Conservation (phyloP, 805 yeast species). For the Myxozyma mucilagina region DNA sequence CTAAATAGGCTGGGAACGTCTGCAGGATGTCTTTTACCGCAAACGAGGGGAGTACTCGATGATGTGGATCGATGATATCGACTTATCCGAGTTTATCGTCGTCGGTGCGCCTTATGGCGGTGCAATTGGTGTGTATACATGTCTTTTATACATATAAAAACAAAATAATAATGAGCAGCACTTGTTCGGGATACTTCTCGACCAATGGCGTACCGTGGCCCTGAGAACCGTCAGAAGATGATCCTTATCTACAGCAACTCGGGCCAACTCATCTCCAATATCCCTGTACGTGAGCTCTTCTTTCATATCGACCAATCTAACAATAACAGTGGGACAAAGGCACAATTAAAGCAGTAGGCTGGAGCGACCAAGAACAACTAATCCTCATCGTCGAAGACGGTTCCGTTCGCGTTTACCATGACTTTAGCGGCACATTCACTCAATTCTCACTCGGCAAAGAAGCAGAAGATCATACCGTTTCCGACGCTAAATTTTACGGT, state of each 20-base stretch:
- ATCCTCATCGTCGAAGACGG: constrained; percentile 57
- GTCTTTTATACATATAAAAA: background rate
- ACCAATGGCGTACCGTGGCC: constrained; percentile 30
- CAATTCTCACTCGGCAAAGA: constrained; percentile 49
- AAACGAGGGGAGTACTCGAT: constrained; percentile 32
- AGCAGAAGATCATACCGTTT: constrained; percentile 41
- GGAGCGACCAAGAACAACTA: constrained; percentile 56
- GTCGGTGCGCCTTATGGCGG: constrained; percentile 56
- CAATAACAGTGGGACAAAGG: constrained; percentile 47
- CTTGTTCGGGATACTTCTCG: constrained; percentile 27
- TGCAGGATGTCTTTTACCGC: constrained; percentile 69
- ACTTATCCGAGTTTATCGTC: constrained; percentile 48
- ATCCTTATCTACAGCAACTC: constrained; percentile 39
- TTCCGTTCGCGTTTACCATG: constrained; percentile 57
- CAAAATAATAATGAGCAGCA: constrained; percentile 27
- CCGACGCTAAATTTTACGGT: constrained; percentile 45
- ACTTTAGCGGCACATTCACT: constrained; percentile 65
- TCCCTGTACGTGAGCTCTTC: constrained; percentile 25
- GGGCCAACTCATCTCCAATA: constrained; percentile 36
- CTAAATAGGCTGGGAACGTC: constrained; percentile 68
- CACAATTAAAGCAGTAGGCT: constrained; percentile 54
- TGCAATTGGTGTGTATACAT: constrained; percentile 46
- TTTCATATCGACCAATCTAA: background rate
- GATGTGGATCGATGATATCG: constrained; percentile 40
- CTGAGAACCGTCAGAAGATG: constrained; percentile 29